Conservation (phyloP, 2,329 filamentous ascomycete genomes). For the Cladophialophora yegresii region DNA sequence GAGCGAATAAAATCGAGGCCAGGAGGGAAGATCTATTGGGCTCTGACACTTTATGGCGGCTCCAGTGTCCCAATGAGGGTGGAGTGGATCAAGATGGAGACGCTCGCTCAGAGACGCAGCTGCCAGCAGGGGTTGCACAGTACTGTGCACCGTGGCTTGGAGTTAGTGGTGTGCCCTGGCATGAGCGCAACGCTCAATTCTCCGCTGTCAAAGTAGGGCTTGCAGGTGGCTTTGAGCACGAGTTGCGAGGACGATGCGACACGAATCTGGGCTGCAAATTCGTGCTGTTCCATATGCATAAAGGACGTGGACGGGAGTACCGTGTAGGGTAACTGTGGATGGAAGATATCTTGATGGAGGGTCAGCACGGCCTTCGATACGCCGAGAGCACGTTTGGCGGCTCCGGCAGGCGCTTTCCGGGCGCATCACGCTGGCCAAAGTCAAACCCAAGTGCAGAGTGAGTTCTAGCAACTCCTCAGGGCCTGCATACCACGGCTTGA, state of each 20-base stretch:
- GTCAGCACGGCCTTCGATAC: constrained; percentile 10
- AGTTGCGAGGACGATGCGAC: constrained; percentile 10
- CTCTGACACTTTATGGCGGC: background rate
- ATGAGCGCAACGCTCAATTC: constrained; percentile 19
- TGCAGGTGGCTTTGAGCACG: constrained; percentile 14
- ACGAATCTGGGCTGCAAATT: background rate
- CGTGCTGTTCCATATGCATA: background rate
- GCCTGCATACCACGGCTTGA: background rate
- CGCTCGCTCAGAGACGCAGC: background rate
- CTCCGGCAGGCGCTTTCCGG: constrained; percentile 10
- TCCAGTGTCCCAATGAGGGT: background rate
- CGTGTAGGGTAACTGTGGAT: constrained; percentile 10
- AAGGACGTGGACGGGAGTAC: background rate
- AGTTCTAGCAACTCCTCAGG: background rate
- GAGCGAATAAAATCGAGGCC: background rate
- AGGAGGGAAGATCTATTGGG: background rate
- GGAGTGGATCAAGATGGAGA: background rate
- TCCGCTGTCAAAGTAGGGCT: constrained; percentile 6
- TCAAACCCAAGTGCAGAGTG: background rate
- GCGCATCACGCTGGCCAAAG: constrained; percentile 7
- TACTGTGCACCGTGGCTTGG: background rate
- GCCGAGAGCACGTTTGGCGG: constrained; percentile 4
- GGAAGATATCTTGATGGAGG: constrained; percentile 16
- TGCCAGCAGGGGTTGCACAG: constrained; percentile 5
- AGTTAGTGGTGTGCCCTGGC: constrained; percentile 15